Conservation (phyloP, 2,329 filamentous ascomycete genomes). For the Phaeomoniella chlamydospora region DNA sequence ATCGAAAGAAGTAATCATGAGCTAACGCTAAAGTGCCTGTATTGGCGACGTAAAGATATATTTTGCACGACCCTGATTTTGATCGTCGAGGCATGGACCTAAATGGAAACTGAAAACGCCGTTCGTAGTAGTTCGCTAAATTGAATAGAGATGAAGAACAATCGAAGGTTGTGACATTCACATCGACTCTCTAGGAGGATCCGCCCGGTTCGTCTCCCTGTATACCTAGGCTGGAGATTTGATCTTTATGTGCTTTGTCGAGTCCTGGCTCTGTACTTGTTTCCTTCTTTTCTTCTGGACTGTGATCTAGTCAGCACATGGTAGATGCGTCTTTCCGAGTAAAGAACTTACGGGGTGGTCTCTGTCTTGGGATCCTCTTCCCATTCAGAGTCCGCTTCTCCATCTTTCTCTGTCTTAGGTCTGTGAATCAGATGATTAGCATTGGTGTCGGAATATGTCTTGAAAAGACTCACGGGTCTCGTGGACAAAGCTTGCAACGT, state of each 20-base stretch:
- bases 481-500: slow-evolving; percentile 67
- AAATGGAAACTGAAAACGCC: too few species aligned
- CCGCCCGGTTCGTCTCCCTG: background rate
- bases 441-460: slow-evolving; percentile 1
- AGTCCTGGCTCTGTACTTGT: slow-evolving; percentile 16
- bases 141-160: too few species aligned
- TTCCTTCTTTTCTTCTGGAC: slow-evolving; percentile 6
- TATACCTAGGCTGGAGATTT: background rate
- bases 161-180: too few species aligned
- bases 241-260: slow-evolving; percentile 1
- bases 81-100: too few species aligned
- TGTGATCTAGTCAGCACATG: background rate
- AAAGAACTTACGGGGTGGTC: too few species aligned
- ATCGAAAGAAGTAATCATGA: too few species aligned
- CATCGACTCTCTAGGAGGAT: too few species aligned
- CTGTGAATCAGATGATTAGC: slow-evolving; percentile 12
- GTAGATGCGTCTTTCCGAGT: background rate
- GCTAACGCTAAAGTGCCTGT: too few species aligned
- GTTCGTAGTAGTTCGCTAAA: too few species aligned
- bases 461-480: slow-evolving; percentile 52
- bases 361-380: background rate
- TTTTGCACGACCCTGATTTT: too few species aligned
- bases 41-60: too few species aligned
- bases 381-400: slow-evolving; percentile 2
- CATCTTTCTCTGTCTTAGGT: slow-evolving; percentile 22